phyloP scores from a whole-genome alignment of 2,329 filamentous ascomycete species.

The Plectosphaerella cucumerina region DNA sequence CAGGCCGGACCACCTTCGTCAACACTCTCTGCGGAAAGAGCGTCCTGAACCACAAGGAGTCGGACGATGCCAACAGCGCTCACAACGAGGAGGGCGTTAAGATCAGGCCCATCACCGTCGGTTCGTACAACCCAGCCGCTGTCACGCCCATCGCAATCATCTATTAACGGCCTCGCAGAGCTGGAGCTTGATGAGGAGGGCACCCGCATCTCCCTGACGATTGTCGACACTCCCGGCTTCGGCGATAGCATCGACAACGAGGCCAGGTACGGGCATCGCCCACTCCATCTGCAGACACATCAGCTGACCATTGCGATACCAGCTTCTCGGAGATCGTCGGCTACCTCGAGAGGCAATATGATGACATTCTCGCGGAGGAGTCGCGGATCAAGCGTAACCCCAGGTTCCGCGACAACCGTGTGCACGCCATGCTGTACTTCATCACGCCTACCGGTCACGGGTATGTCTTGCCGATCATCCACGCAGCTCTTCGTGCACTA shows the following conservation, averaged over 20 bases:
- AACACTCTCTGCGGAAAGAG: constrained; percentile 97
- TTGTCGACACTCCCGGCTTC: constrained; percentile 97
- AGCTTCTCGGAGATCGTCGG: constrained; percentile 98
- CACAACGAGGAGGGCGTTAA: constrained; percentile 95
- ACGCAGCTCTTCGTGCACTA: background rate
- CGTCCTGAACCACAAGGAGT: constrained; percentile 87
- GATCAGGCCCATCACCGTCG: constrained; percentile 97
- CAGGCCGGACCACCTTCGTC: constrained; percentile 96
- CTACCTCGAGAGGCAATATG: constrained; percentile 98
- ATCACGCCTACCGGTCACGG: constrained; percentile 97
- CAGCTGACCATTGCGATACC: constrained; percentile 1
- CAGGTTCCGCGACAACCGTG: constrained; percentile 97
- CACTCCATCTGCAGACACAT: constrained; percentile 8
- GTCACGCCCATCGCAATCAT: background rate
- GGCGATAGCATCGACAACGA: constrained; percentile 99
- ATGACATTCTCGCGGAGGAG: constrained; percentile 98
- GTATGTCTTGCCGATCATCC: constrained; percentile 40
- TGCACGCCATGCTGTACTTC: constrained; percentile 97
- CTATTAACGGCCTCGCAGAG: constrained; percentile 48
- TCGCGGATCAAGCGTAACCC: constrained; percentile 99
- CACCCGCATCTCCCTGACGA: constrained; percentile 95
- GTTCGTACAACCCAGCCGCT: constrained; percentile 41
- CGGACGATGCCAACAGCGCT: constrained; percentile 82
- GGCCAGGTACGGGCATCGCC: constrained; percentile 63
- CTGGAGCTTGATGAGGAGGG: constrained; percentile 97